Conservation (phyloP, 306 rosid species). For the Vigna nakashimae region DNA sequence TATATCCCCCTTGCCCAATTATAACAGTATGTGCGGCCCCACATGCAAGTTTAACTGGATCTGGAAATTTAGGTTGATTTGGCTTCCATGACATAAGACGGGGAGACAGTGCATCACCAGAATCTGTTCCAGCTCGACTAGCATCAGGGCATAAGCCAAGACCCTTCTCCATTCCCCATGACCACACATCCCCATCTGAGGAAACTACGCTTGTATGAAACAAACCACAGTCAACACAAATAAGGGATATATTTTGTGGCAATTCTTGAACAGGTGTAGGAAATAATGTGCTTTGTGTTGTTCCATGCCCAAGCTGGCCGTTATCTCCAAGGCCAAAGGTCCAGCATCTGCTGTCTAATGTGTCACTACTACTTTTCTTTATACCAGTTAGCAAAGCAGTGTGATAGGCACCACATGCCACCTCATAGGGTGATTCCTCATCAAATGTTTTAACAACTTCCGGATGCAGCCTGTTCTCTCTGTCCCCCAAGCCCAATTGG, state of each 20-base stretch:
- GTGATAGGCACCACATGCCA: slow-evolving; percentile 93
- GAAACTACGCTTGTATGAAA: slow-evolving; percentile 91
- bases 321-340: slow-evolving; percentile 90
- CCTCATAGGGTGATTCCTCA: slow-evolving; percentile 64
- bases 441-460: slow-evolving; percentile 61
- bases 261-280: slow-evolving; percentile 72
- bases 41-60: slow-evolving; percentile 74
- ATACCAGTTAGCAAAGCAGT: slow-evolving; percentile 82
- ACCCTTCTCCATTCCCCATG: slow-evolving; percentile 98
- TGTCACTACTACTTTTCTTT: slow-evolving; percentile 52
- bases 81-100: slow-evolving; percentile 49
- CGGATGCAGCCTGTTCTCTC: slow-evolving; percentile 65
- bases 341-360: slow-evolving; percentile 73
- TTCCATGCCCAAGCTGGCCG: slow-evolving; percentile 96
- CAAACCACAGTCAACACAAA: slow-evolving; percentile 79
- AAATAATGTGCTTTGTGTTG: slow-evolving; percentile 57
- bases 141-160: slow-evolving; percentile 95
- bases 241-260: slow-evolving; percentile 58
- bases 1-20: slow-evolving; percentile 68
- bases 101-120: slow-evolving; percentile 85
- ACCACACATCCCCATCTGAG: slow-evolving; percentile 85
- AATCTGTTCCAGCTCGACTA: slow-evolving; percentile 56
- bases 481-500: slow-evolving; percentile 90
- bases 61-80: slow-evolving; percentile 57
- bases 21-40: slow-evolving; percentile 95